Conservation (phyloP, 441 rosid species). For the Hypseocharis bilobata region DNA sequence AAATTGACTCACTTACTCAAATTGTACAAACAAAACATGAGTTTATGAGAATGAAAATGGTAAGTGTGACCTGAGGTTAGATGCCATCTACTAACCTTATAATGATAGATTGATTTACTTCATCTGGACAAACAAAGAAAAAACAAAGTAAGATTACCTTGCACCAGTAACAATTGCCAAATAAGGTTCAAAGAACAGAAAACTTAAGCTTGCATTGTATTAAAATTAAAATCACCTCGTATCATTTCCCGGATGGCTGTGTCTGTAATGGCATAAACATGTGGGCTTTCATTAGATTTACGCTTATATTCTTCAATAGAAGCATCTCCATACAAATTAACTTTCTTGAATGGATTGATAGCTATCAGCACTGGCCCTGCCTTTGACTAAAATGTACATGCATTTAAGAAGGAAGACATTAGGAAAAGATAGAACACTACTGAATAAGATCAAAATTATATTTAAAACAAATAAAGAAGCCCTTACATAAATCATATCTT, state of each 20-base stretch:
- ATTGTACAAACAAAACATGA: neutral
- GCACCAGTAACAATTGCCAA: constrained; percentile 3
- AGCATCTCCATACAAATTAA: constrained; percentile 69
- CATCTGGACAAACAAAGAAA: constrained; percentile 56
- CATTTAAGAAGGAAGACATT: constrained; percentile 17
- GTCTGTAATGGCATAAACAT: constrained; percentile 92
- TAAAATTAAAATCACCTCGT: constrained; percentile 48
- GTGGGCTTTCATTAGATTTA: constrained; percentile 69
- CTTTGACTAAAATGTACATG: constrained; percentile 54
- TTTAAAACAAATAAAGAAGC: constrained; percentile 16
- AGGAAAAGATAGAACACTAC: constrained; percentile 10
- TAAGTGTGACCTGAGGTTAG: constrained; percentile 1
- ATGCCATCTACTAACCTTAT: constrained; percentile 61
- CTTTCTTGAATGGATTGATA: constrained; percentile 87
- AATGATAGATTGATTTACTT: constrained; percentile 95
- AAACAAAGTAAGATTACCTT: constrained; percentile 22
- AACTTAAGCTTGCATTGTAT: constrained; percentile 12
- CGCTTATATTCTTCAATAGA: constrained; percentile 75
- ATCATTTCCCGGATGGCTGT: constrained; percentile 95
- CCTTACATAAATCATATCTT: constrained; percentile 87
- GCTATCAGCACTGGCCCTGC: constrained; percentile 98
- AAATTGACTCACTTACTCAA: neutral
- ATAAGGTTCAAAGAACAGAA: constrained; percentile 5
- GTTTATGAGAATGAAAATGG: neutral
- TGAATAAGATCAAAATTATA: constrained; percentile 14